phyloP scores from a whole-genome alignment of 108 stramenopile genomes.

The Skeletonema menzelii region DNA sequence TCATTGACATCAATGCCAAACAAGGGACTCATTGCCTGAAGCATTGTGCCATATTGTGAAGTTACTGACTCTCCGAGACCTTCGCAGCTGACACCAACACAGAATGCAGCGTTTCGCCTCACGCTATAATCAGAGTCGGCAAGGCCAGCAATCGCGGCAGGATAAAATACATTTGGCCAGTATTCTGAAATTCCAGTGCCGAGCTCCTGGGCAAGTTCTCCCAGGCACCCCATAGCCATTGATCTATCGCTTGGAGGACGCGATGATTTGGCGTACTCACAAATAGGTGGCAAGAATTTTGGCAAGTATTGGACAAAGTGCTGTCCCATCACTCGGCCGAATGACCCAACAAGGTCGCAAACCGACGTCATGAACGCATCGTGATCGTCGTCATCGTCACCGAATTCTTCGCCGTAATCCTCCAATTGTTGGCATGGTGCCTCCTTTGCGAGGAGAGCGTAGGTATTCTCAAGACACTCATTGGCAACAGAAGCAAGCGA shows the following conservation, averaged over 20 bases:
- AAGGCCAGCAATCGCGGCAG: constrained; percentile 75
- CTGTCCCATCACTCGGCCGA: constrained; percentile 83
- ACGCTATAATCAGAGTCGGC: constrained; percentile 88
- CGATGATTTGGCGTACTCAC: constrained; percentile 87
- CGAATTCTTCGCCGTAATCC: constrained; percentile 60
- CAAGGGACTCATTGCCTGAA: constrained; percentile 85
- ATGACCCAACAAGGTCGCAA: constrained; percentile 86
- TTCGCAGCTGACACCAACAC: constrained; percentile 89
- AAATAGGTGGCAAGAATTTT: constrained; percentile 85
- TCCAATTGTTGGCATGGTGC: constrained; percentile 78
- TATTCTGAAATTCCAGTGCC: constrained; percentile 70
- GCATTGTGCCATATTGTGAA: constrained; percentile 62
- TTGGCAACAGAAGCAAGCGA: constrained; percentile 70
- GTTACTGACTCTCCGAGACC: constrained; percentile 64
- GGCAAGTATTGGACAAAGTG: constrained; percentile 82
- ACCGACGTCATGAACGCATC: constrained; percentile 91
- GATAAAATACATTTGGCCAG: constrained; percentile 83
- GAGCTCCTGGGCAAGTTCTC: constrained; percentile 91
- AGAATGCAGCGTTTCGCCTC: constrained; percentile 92
- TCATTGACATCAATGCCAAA: constrained; percentile 66
- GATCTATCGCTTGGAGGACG: constrained; percentile 90
- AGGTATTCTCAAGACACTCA: constrained; percentile 61
- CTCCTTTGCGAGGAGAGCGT: constrained; percentile 73
- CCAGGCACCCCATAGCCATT: constrained; percentile 95
- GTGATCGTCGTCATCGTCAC: constrained; percentile 93